Evolutionary conservation across 148 eudicot species (phyloP), one percentile per base, ranked within the genome.

Genomic region (Pharnaceum exiguum): DNA sequence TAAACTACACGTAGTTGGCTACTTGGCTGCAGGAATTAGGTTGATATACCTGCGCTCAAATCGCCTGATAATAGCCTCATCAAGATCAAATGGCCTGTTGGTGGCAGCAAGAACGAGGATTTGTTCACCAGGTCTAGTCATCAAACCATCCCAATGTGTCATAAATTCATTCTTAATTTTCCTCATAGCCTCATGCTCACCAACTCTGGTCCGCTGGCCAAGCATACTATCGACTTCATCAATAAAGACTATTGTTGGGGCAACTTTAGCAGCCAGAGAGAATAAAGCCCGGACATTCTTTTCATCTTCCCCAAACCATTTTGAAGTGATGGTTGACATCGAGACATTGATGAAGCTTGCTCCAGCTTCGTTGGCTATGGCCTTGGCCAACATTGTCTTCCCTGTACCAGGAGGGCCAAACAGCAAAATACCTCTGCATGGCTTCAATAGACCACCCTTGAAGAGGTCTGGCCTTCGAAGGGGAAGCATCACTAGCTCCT

Each of bases 211-310:
- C 45, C 97, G 13, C 65, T 89, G 97, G 33, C 97, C 97, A 43
- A 89, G 87, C 97, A 89, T 86, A 60, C 97, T 86, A 59, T 89
- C 97, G 13, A 89, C 97, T 81, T 89, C 97, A 71, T 89, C 97
- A 23, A 89, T 84, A 59, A 89, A 89, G 30, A 89, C 74, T 48
- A 89, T 89, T 0, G 95, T 89, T 0, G 97, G 97, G 44, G 97
- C 74, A 48, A 86, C 90, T 65, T 89, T 89, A 7, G 97, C 97
- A 10, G 97, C 97, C 30, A 89, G 97, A 0, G 97, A 68, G 82
- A 89, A 89, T 54, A 89, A 73, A 15, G 97, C 95, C 15, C 97
- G 76, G 10, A 89, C 97, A 24, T 89, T 89, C 85, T 89, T 89
- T 29, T 89, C 97, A 68, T 89, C 97, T 68, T 89, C 97, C 38